A percentile compares a stretch with the other conserved stretches of the same genome.
Conservation (phyloP, 2,329 filamentous ascomycete species). For the Penicillium hordei region DNA sequence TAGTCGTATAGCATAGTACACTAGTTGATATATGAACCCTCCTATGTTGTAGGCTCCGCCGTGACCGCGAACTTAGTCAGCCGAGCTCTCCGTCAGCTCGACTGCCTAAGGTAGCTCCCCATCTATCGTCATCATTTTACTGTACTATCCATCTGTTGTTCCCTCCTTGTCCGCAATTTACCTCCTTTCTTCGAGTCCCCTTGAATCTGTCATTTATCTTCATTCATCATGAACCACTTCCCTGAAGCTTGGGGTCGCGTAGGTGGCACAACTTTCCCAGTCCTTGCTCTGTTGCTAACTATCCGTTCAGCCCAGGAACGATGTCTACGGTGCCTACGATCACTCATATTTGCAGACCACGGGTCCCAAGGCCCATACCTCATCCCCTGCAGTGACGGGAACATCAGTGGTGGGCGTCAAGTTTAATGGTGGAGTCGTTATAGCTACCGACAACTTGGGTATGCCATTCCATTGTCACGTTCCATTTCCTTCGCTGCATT, state of each 20-base stretch:
- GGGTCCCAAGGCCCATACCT: slow-evolving; percentile 79
- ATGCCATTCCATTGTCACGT: slow-evolving; percentile 29
- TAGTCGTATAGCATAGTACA: background rate
- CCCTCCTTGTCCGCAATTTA: background rate
- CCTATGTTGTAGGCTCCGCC: background rate
- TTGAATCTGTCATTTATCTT: background rate
- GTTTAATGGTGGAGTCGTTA: slow-evolving; percentile 93
- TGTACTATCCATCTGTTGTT: slow-evolving; percentile 15
- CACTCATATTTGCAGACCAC: slow-evolving; percentile 72
- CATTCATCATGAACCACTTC: slow-evolving; percentile 61
- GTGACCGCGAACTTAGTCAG: slow-evolving; percentile 18
- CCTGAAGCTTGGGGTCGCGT: slow-evolving; percentile 67
- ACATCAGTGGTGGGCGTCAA: slow-evolving; percentile 94
- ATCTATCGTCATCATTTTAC: slow-evolving; percentile 20
- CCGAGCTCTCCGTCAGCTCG: slow-evolving; percentile 39
- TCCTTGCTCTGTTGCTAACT: slow-evolving; percentile 35
- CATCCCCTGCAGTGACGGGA: slow-evolving; percentile 90
- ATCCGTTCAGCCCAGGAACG: slow-evolving; percentile 77
- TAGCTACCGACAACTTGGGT: slow-evolving; percentile 97
- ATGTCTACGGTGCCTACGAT: slow-evolving; percentile 94
- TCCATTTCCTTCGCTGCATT: background rate
- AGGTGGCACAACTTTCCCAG: slow-evolving; percentile 20
- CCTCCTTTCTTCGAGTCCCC: background rate
- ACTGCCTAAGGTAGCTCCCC: slow-evolving; percentile 32
- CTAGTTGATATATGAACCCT: background rate